These are phyloP conservation scores for Astrothelium macrocarpum DNA, from an alignment of 495 filamentous ascomycete genomes.

Conservation along the genomic window DNA sequence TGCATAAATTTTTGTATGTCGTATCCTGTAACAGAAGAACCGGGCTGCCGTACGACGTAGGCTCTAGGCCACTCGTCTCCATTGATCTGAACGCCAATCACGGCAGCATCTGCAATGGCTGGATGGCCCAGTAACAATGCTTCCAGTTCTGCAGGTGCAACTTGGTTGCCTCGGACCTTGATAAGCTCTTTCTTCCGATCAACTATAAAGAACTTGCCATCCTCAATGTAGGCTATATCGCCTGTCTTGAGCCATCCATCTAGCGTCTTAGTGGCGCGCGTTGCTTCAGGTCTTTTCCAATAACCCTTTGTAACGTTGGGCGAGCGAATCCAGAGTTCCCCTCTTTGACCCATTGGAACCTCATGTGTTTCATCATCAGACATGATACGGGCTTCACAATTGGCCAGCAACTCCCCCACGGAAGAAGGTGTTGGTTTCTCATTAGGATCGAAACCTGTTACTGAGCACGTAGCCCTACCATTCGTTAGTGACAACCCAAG, in stretches of 20 bases:
- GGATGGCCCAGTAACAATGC: slow-evolving; percentile 32
- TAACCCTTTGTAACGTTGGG: slow-evolving; percentile 37
- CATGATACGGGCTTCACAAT: slow-evolving; percentile 57
- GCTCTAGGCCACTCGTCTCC: slow-evolving; percentile 32
- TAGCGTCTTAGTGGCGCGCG: slow-evolving; percentile 26
- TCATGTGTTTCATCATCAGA: slow-evolving; percentile 29
- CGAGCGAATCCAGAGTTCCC: slow-evolving; percentile 30
- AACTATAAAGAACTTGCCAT: slow-evolving; percentile 32
- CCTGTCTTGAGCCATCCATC: slow-evolving; percentile 36
- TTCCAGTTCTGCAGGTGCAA: slow-evolving; percentile 35
- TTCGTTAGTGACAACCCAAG: neutral
- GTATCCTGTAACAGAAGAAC: slow-evolving; percentile 16
- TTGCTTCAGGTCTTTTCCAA: slow-evolving; percentile 32
- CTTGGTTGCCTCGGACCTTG: slow-evolving; percentile 34
- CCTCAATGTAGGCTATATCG: slow-evolving; percentile 30
- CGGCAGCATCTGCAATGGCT: slow-evolving; percentile 29
- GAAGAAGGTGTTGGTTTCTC: slow-evolving; percentile 30
- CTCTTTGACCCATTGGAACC: slow-evolving; percentile 19
- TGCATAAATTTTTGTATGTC: slow-evolving; percentile 27
- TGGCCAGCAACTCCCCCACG: slow-evolving; percentile 62
- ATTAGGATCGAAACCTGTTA: slow-evolving; percentile 50
- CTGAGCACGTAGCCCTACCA: slow-evolving; percentile 46
- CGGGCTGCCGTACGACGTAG: slow-evolving; percentile 26
- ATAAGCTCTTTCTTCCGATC: slow-evolving; percentile 38
- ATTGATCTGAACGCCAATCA: slow-evolving; percentile 28